These are phyloP conservation scores for Massariosphaeria phaeospora DNA, from an alignment of 495 filamentous ascomycete genomes.

Conservation along the genomic window DNA sequence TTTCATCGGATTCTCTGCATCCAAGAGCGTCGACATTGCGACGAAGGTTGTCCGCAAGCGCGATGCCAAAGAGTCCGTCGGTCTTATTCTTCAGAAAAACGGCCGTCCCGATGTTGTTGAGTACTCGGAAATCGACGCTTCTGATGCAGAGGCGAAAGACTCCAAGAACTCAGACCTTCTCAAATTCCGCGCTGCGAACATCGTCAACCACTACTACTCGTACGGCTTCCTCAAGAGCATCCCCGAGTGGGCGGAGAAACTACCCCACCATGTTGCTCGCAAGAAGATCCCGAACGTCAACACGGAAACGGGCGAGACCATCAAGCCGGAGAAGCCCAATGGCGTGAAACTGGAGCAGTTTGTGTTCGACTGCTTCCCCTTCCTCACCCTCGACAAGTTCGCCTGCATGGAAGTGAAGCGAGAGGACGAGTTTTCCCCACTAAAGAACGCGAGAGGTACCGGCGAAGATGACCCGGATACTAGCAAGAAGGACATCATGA, in stretches of 20 bases:
- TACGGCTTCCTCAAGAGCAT: conserved; percentile 89
- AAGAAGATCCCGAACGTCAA: conserved; percentile 97
- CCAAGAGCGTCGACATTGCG: conserved; percentile 87
- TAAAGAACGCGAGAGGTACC: conserved; percentile 88
- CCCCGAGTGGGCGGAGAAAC: conserved; percentile 72
- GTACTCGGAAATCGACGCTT: conserved; percentile 93
- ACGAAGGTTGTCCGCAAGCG: conserved; percentile 99
- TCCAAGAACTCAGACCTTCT: conserved; percentile 74
- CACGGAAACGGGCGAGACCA: conserved; percentile 63
- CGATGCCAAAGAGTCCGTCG: conserved; percentile 92
- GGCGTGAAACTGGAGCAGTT: conserved; percentile 99
- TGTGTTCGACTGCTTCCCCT: conserved; percentile 96
- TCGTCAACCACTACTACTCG: conserved; percentile 99
- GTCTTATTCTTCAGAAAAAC: conserved; percentile 89
- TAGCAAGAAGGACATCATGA: conserved; percentile 80
- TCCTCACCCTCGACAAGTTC: conserved; percentile 80
- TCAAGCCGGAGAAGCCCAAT: conserved; percentile 91
- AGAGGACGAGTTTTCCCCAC: conserved; percentile 95
- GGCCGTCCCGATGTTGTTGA: conserved; percentile 97
- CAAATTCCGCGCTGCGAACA: conserved; percentile 96
- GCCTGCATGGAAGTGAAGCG: conserved; percentile 92
- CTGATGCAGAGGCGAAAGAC: conserved; percentile 82
- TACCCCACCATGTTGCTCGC: conserved; percentile 91
- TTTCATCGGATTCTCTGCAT: conserved; percentile 90
- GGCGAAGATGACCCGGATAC: conserved; percentile 94